phyloP scores from a whole-genome alignment of 345 rosid genomes.

The Hypericum androsaemum region DNA sequence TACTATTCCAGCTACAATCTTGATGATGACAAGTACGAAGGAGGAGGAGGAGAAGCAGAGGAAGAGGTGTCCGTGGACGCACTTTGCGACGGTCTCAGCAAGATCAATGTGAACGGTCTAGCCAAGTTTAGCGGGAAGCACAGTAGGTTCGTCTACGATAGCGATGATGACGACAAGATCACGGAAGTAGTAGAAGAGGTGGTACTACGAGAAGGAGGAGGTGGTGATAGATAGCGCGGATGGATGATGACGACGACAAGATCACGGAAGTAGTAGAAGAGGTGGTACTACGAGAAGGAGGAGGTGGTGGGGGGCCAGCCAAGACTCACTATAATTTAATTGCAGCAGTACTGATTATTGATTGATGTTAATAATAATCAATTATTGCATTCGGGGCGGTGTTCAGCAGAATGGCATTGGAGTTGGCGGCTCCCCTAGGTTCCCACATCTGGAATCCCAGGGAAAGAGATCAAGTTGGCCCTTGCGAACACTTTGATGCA shows the following conservation, averaged over 20 bases:
- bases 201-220: not conserved
- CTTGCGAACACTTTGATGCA: no score
- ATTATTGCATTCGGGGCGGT: no score
- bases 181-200: slow-evolving; percentile 22
- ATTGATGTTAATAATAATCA: no score
- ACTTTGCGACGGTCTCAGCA: slow-evolving; percentile 44
- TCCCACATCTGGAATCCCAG: no score
- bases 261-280: slow-evolving; percentile 23
- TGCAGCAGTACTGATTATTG: no score
- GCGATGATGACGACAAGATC: slow-evolving; percentile 46
- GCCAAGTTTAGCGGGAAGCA: slow-evolving; percentile 43
- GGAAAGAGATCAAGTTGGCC: no score
- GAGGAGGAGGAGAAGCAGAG: not conserved
- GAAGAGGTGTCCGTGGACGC: slow-evolving; percentile 26
- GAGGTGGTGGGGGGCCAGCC: no score
- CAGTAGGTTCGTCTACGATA: slow-evolving; percentile 54
- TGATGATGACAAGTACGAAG: slow-evolving; percentile 8
- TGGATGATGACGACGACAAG: slow-evolving; percentile 42
- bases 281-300: slow-evolving; percentile 6
- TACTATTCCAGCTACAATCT: slow-evolving; percentile 1
- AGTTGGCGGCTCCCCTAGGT: no score
- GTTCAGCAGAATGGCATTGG: no score
- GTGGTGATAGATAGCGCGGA: slow-evolving; percentile 7
- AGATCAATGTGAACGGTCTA: slow-evolving; percentile 20
- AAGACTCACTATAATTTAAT: no score